These are phyloP conservation scores for Neonectria punicea DNA, from an alignment of 2,329 filamentous ascomycete species.

Conservation along the genomic window DNA sequence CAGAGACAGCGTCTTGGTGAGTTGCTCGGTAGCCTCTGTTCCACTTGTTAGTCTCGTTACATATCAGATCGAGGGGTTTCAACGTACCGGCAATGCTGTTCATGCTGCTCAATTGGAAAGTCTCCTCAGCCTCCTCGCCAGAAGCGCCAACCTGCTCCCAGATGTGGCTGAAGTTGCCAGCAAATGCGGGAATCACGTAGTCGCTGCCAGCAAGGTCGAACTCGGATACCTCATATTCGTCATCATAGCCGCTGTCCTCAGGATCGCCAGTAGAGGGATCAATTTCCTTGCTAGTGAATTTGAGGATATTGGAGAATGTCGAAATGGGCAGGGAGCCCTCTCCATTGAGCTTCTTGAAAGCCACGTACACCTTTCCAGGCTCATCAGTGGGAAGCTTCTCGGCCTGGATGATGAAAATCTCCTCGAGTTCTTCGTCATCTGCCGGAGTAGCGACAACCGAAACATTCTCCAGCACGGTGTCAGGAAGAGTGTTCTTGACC, in stretches of 20 bases:
- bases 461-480: constrained; percentile 90
- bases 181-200: constrained; percentile 93
- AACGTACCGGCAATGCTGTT: constrained; percentile 91
- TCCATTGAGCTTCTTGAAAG: constrained; percentile 85
- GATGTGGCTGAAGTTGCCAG: constrained; percentile 92
- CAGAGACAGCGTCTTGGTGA: constrained; percentile 86
- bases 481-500: constrained; percentile 95
- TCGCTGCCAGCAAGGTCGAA: constrained; percentile 91
- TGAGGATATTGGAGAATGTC: constrained; percentile 91
- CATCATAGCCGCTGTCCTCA: constrained; percentile 92
- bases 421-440: constrained; percentile 85
- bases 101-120: constrained; percentile 84
- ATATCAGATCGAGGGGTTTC: neutral
- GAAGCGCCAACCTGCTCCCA: constrained; percentile 94
- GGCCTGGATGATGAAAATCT: constrained; percentile 93
- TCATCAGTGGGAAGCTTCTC: constrained; percentile 85
- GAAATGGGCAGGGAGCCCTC: constrained; percentile 81
- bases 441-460: constrained; percentile 82
- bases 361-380: constrained; percentile 93
- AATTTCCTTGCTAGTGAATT: constrained; percentile 98
- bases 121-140: constrained; percentile 91
- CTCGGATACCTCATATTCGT: constrained; percentile 97
- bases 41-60: constrained; percentile 37
- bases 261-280: constrained; percentile 94
- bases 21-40: constrained; percentile 89